Evolutionary conservation across 2,329 filamentous ascomycete species (phyloP).

Genomic region (Plectosphaerella sp.): DNA sequence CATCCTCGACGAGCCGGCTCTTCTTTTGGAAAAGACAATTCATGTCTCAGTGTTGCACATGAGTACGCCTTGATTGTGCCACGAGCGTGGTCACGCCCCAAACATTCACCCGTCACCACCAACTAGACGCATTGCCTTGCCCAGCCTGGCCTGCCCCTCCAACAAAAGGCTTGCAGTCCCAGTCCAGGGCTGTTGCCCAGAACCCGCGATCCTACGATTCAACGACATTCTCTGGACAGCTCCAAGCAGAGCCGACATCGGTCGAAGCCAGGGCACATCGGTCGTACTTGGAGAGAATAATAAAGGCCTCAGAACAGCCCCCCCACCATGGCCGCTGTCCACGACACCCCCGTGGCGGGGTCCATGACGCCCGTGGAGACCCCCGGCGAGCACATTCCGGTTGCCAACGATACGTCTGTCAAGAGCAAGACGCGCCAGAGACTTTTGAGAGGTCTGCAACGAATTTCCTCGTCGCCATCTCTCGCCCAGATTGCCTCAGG

Average conservation of each 20-base stretch:
- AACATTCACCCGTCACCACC: not conserved
- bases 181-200: not conserved
- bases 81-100: not conserved
- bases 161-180: no score
- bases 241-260: not conserved
- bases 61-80: conserved; percentile 1
- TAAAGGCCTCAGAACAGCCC: not conserved
- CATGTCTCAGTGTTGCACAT: not conserved
- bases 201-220: conserved; percentile 9
- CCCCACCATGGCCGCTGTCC: conserved; percentile 7
- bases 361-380: conserved; percentile 10
- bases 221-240: not conserved
- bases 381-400: conserved; percentile 17
- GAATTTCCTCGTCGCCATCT: conserved; percentile 77
- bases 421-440: conserved; percentile 67
- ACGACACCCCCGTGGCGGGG: not conserved
- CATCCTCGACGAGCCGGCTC: not conserved
- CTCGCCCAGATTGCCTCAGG: conserved; percentile 52
- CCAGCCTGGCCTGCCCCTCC: no score
- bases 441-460: conserved; percentile 69
- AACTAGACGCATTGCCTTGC: not conserved
- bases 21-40: not conserved
- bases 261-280: no score
- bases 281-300: not conserved
- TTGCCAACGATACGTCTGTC: conserved; percentile 26